These are phyloP conservation scores for sunflower (Helianthus annuus) DNA, from an alignment of 129 eudicot species.

Conservation along the genomic window DNA sequence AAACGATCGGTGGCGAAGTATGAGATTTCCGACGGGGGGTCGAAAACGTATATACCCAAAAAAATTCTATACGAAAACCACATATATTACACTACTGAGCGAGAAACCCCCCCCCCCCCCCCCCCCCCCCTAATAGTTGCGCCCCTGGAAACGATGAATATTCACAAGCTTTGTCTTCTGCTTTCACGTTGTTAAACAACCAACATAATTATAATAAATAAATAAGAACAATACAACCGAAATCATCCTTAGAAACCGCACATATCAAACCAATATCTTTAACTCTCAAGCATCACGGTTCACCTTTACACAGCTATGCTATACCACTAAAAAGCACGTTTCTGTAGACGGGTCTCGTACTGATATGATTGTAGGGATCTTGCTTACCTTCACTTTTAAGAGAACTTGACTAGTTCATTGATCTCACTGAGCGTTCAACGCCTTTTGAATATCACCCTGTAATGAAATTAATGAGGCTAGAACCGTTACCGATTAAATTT, in stretches of 20 bases:
- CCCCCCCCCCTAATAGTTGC: no score
- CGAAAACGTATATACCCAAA: no score
- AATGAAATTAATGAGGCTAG: background rate
- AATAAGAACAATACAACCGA: slow-evolving; percentile 21
- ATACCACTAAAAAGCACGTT: background rate
- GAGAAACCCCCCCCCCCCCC: no score
- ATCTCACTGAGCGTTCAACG: slow-evolving; percentile 34
- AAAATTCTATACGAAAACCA: no score
- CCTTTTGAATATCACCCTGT: slow-evolving; percentile 75
- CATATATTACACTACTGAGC: no score
- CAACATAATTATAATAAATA: background rate
- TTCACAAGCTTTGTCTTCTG: background rate
- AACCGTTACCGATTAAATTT: background rate
- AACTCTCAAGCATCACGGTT: slow-evolving; percentile 4
- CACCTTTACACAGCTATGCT: background rate
- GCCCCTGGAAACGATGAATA: background rate
- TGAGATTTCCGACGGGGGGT: no score
- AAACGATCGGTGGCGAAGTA: no score
- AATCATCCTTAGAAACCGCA: slow-evolving; percentile 17
- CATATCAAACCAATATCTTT: slow-evolving; percentile 10
- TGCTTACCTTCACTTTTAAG: slow-evolving; percentile 2
- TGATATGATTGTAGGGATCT: background rate
- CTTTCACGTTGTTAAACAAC: slow-evolving; percentile 7
- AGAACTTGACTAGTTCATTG: background rate
- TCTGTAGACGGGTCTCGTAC: slow-evolving; percentile 6